phyloP scores from a whole-genome alignment of 1,139 yeast genomes.

The Pichiaceae sp. region DNA sequence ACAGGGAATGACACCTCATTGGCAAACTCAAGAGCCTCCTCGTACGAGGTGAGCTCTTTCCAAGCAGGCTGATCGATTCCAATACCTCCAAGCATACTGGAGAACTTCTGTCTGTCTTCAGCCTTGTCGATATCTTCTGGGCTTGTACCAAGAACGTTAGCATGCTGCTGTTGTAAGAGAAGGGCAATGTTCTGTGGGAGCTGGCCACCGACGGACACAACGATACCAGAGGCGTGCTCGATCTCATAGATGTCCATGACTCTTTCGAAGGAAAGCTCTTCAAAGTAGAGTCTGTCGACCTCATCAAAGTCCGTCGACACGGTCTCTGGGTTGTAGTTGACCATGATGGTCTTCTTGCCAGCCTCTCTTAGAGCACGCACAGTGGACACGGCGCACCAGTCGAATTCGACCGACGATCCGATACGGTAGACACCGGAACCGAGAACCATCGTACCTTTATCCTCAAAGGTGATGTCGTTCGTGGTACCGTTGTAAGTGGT shows the following conservation, averaged over 20 bases:
- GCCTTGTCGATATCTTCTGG: conserved; percentile 96
- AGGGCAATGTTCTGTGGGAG: conserved; percentile 95
- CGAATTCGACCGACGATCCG: conserved; percentile 97
- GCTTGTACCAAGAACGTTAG: conserved; percentile 85
- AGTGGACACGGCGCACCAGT: conserved; percentile 98
- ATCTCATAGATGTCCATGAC: conserved; percentile 95
- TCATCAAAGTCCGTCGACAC: conserved; percentile 98
- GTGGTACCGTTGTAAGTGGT: conserved; percentile 90
- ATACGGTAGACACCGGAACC: conserved; percentile 99
- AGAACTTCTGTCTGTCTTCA: conserved; percentile 96
- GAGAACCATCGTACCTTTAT: conserved; percentile 86
- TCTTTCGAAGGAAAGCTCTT: conserved; percentile 90
- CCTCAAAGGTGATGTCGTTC: conserved; percentile 79
- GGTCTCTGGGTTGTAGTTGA: conserved; percentile 97
- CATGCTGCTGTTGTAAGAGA: conserved; percentile 71
- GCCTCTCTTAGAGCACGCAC: conserved; percentile 87
- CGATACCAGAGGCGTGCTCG: conserved; percentile 83
- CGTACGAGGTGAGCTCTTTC: conserved; percentile 87
- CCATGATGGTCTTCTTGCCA: conserved; percentile 89
- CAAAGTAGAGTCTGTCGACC: conserved; percentile 94
- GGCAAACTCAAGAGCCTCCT: conserved; percentile 82
- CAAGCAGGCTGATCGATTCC: conserved; percentile 95
- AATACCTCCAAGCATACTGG: conserved; percentile 86
- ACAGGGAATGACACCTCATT: conserved; percentile 89
- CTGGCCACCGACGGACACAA: conserved; percentile 97